Percentiles rank a stretch among this genome's conserved stretches.
Evolutionary conservation across 2,329 filamentous ascomycete species (phyloP).

Genomic region (Pyricularia sp.): DNA sequence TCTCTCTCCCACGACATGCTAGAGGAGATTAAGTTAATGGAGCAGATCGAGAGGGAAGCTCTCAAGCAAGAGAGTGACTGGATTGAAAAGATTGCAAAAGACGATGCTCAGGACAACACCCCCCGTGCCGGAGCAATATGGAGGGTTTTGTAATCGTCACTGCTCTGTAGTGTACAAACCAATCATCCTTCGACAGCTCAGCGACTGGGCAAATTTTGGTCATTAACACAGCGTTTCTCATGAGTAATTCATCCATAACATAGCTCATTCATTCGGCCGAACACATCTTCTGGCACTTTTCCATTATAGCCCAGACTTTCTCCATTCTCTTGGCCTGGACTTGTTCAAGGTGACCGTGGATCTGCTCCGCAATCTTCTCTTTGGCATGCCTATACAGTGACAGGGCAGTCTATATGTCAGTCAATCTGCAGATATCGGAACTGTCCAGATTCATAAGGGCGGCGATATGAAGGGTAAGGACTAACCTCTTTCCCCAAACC

Average conservation of each 20-base stretch:
- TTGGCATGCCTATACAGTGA: neutral
- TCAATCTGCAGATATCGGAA: neutral
- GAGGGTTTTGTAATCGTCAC: constrained; percentile 23
- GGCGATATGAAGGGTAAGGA: neutral
- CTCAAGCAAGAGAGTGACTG: constrained; percentile 47
- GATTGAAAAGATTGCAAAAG: constrained; percentile 44
- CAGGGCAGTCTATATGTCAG: neutral
- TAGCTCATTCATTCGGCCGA: neutral
- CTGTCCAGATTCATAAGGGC: neutral
- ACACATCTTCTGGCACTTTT: neutral
- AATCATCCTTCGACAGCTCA: neutral
- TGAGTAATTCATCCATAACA: neutral
- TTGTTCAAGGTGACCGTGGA: neutral
- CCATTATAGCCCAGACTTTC: neutral
- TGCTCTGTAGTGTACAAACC: neutral
- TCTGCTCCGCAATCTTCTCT: neutral
- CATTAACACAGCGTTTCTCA: neutral
- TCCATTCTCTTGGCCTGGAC: neutral
- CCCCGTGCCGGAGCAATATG: constrained; percentile 37
- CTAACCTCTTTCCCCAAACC: constrained; percentile 4
- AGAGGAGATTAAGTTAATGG: constrained; percentile 53
- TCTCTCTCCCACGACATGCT: constrained; percentile 49
- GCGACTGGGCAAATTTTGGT: neutral
- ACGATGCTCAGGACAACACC: constrained; percentile 18
- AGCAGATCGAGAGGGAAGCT: constrained; percentile 48